phyloP scores from a whole-genome alignment of 257 asterid species.

The Nicotiana tabacum region DNA sequence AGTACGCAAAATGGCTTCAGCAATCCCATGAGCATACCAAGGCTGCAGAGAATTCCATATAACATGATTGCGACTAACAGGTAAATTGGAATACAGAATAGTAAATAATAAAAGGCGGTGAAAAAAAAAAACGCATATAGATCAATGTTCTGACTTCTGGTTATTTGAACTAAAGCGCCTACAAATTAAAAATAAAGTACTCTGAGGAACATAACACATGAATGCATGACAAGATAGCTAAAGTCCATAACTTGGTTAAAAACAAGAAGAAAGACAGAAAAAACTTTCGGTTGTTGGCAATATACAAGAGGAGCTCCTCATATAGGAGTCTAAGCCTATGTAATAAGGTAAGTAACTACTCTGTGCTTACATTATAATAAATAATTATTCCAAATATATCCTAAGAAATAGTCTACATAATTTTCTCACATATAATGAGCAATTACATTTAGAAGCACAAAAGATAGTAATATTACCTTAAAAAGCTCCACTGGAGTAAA shows the following conservation, averaged over 20 bases:
- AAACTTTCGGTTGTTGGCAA: not conserved
- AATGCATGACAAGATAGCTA: too few species aligned
- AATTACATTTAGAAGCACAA: not conserved
- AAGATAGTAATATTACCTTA: constrained; percentile 51
- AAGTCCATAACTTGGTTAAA: not conserved
- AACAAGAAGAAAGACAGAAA: not conserved
- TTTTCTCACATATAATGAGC: not conserved
- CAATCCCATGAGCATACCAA: constrained; percentile 99
- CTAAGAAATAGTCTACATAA: not conserved
- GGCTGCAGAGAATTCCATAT: constrained; percentile 43
- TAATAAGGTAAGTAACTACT: not conserved
- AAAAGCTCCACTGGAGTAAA: constrained; percentile 98
- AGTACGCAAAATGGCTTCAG: constrained; percentile 87
- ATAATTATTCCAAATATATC: not conserved
- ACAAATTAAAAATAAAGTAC: too few species aligned
- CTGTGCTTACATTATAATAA: not conserved
- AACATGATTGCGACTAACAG: not conserved
- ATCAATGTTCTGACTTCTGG: not conserved
- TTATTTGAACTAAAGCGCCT: not conserved
- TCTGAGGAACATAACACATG: too few species aligned
- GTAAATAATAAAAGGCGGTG: not conserved
- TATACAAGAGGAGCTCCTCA: not conserved
- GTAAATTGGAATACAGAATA: not conserved
- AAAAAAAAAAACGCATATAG: not conserved
- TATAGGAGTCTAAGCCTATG: not conserved